Conservation (phyloP, 257 asterid genomes). For the Penstemon davidsonii region DNA sequence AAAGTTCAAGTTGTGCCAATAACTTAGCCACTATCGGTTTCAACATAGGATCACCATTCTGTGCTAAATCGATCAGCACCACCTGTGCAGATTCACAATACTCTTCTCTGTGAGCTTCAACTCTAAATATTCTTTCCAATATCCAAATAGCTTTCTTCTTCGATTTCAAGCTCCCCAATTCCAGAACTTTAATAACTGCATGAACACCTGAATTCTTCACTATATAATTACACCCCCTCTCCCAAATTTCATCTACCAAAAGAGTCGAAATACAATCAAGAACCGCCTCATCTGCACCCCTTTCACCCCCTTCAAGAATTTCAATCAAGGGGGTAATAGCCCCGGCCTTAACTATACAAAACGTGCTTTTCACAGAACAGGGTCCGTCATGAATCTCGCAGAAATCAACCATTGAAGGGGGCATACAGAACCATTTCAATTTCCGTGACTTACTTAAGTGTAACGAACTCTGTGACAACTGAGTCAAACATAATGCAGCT, state of each 20-base stretch:
- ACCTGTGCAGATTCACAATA: slow-evolving; percentile 59
- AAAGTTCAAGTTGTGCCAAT: slow-evolving; percentile 80
- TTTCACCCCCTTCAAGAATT: slow-evolving; percentile 47
- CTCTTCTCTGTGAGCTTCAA: slow-evolving; percentile 50
- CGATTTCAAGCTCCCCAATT: slow-evolving; percentile 57
- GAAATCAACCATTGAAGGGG: slow-evolving; percentile 37
- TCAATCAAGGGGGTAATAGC: slow-evolving; percentile 49
- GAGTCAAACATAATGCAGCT: slow-evolving; percentile 67
- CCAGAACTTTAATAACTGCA: slow-evolving; percentile 44
- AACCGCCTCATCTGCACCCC: slow-evolving; percentile 69
- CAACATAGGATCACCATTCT: slow-evolving; percentile 59
- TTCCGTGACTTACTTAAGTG: slow-evolving; percentile 49
- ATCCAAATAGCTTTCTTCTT: slow-evolving; percentile 70
- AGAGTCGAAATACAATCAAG: slow-evolving; percentile 63
- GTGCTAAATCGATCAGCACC: slow-evolving; percentile 74
- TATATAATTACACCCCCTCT: slow-evolving; percentile 57
- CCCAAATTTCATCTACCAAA: slow-evolving; percentile 65
- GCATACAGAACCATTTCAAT: slow-evolving; percentile 65
- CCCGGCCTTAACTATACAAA: slow-evolving; percentile 67
- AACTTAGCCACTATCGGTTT: slow-evolving; percentile 64
- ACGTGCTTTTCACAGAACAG: slow-evolving; percentile 59
- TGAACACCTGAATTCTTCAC: slow-evolving; percentile 46
- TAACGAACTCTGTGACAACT: slow-evolving; percentile 61
- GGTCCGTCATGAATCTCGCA: slow-evolving; percentile 64
- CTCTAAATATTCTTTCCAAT: slow-evolving; percentile 62